Percentiles rank a stretch among this genome's conserved stretches.
These are phyloP conservation scores for Xylariaceae sp. DNA, from an alignment of 2,329 filamentous ascomycete genomes.

Conservation along the genomic window DNA sequence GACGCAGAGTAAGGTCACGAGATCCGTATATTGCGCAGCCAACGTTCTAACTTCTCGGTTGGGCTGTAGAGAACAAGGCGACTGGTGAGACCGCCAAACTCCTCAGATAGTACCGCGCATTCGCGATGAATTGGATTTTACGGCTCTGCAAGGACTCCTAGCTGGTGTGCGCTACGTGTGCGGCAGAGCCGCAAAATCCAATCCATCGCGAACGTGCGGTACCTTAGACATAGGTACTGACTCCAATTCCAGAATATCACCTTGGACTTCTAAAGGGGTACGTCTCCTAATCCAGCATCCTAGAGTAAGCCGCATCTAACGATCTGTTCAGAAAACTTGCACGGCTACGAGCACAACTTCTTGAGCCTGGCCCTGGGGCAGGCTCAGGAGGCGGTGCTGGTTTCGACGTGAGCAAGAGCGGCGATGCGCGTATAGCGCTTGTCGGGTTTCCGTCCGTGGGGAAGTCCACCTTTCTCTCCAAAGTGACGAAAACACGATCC, in stretches of 20 bases:
- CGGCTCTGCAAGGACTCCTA: too few relatives aligned
- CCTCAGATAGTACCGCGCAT: neutral
- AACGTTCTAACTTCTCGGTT: slow-evolving; percentile 26
- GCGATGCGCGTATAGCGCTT: slow-evolving; percentile 93
- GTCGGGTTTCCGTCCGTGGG: slow-evolving; percentile 99
- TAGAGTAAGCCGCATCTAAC: slow-evolving; percentile 9
- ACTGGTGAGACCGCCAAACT: slow-evolving; percentile 70
- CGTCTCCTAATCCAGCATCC: slow-evolving; percentile 29
- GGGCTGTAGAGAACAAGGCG: slow-evolving; percentile 86
- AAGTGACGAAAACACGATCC: slow-evolving; percentile 96
- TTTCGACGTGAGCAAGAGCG: slow-evolving; percentile 94
- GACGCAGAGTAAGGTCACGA: slow-evolving; percentile 80
- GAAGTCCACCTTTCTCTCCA: slow-evolving; percentile 98
- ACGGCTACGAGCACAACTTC: slow-evolving; percentile 87
- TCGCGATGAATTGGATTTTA: too few relatives aligned
- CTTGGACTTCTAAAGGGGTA: slow-evolving; percentile 96
- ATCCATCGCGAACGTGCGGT: too few relatives aligned
- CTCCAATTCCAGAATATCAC: slow-evolving; percentile 77
- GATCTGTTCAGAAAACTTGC: slow-evolving; percentile 77
- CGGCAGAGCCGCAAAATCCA: too few relatives aligned
- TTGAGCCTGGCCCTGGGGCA: slow-evolving; percentile 82
- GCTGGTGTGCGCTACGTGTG: too few relatives aligned
- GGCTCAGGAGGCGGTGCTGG: slow-evolving; percentile 79
- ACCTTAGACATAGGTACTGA: slow-evolving; percentile 1
- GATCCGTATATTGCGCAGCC: neutral